phyloP scores from a whole-genome alignment of 2,329 filamentous ascomycete genomes.

The Ascochyta pisi region DNA sequence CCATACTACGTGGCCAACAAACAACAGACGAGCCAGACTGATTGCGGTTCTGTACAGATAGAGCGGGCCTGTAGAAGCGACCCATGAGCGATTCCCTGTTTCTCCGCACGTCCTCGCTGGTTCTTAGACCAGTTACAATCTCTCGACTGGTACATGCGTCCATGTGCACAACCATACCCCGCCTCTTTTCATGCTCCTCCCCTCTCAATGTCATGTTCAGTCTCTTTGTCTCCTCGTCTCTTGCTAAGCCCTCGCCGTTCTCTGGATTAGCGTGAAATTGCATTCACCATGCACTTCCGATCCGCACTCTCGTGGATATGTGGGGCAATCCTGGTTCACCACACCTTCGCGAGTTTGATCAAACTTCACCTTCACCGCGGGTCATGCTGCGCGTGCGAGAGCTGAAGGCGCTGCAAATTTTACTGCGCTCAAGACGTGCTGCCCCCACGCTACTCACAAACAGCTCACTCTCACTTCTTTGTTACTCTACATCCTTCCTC shows the following conservation, averaged over 20 bases:
- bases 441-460: too few relatives aligned
- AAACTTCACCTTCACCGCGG: neutral
- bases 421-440: too few relatives aligned
- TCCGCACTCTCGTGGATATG: too few relatives aligned
- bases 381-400: neutral
- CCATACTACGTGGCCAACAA: neutral
- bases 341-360: too few relatives aligned
- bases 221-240: neutral
- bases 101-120: neutral
- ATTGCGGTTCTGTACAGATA: conserved; percentile 9
- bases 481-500: too few relatives aligned
- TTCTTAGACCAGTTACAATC: neutral
- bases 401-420: too few relatives aligned
- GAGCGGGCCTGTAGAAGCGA: conserved; percentile 12
- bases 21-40: neutral
- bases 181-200: neutral
- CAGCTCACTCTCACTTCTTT: too few relatives aligned
- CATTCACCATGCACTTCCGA: too few relatives aligned
- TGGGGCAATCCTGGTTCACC: too few relatives aligned
- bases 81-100: conserved; percentile 10
- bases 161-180: neutral
- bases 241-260: neutral
- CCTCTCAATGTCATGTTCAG: neutral
- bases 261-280: neutral
- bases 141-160: neutral